Conservation (phyloP, 768 basidiomycete species). For the Podaxis mareebaensis region DNA sequence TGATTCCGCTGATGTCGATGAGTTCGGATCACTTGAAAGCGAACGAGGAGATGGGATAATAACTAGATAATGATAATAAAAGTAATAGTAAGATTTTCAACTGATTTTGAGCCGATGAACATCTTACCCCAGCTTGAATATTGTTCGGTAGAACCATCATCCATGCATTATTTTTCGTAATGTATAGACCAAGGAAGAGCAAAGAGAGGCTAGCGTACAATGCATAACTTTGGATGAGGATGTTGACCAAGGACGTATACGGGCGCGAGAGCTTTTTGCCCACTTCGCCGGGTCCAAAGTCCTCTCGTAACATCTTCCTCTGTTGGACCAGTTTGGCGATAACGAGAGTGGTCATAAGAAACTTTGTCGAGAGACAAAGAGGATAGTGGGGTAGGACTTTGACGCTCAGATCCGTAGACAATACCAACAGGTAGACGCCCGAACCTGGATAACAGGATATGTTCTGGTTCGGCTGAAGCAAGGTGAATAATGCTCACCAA, state of each 20-base stretch:
- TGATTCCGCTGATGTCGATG: neutral
- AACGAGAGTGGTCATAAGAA: neutral
- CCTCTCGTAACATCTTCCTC: neutral
- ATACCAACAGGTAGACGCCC: neutral
- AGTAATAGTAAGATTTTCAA: neutral
- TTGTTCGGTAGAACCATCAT: neutral
- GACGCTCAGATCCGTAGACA: neutral
- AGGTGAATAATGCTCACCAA: neutral
- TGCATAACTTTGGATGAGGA: neutral
- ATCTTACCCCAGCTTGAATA: neutral
- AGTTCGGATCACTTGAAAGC: neutral
- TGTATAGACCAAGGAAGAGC: neutral
- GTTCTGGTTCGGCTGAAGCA: too few species aligned
- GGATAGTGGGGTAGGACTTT: neutral
- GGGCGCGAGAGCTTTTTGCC: neutral
- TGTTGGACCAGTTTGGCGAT: neutral
- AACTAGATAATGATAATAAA: neutral
- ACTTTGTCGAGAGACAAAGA: neutral
- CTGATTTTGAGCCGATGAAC: neutral
- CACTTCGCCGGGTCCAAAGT: neutral
- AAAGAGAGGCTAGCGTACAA: neutral
- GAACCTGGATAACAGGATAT: neutral
- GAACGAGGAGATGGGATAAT: constrained; percentile 1
- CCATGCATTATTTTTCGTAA: neutral
- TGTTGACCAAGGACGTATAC: neutral